These are phyloP conservation scores for Picochlorum sp. DNA, from an alignment of 139 green algal genomes.

Conservation along the genomic window DNA sequence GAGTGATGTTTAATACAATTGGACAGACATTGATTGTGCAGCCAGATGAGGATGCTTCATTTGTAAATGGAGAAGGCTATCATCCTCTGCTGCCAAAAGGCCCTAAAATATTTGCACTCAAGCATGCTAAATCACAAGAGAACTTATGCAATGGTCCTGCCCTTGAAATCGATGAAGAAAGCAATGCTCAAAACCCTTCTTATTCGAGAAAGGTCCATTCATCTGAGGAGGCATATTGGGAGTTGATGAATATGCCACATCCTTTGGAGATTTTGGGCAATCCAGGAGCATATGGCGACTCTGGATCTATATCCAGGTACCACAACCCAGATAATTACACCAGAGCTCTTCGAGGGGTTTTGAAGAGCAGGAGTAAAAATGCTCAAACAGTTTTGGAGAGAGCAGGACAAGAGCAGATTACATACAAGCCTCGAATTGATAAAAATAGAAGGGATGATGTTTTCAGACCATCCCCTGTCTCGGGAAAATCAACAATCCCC, in stretches of 20 bases:
- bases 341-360: constrained; percentile 34
- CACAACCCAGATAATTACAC: constrained; percentile 97
- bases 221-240: constrained; percentile 49
- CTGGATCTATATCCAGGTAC: constrained; percentile 81
- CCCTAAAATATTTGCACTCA: constrained; percentile 50
- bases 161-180: not conserved
- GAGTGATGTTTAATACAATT: constrained; percentile 82
- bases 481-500: too few relatives aligned
- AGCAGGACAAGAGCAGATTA: not conserved
- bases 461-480: not conserved
- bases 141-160: not conserved
- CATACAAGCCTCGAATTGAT: not conserved
- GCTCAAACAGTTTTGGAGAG: not conserved
- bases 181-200: not conserved
- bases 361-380: constrained; percentile 8
- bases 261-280: constrained; percentile 87
- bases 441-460: constrained; percentile 1
- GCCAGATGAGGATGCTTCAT: constrained; percentile 43
- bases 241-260: constrained; percentile 86
- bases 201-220: not conserved
- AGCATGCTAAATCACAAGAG: constrained; percentile 1
- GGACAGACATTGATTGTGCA: constrained; percentile 84
- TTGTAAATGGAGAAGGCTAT: constrained; percentile 40
- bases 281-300: constrained; percentile 66
- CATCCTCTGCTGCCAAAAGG: constrained; percentile 76